These are phyloP conservation scores for Fraxinus paxiana DNA, from an alignment of 305 asterid genomes.

Conservation along the genomic window DNA sequence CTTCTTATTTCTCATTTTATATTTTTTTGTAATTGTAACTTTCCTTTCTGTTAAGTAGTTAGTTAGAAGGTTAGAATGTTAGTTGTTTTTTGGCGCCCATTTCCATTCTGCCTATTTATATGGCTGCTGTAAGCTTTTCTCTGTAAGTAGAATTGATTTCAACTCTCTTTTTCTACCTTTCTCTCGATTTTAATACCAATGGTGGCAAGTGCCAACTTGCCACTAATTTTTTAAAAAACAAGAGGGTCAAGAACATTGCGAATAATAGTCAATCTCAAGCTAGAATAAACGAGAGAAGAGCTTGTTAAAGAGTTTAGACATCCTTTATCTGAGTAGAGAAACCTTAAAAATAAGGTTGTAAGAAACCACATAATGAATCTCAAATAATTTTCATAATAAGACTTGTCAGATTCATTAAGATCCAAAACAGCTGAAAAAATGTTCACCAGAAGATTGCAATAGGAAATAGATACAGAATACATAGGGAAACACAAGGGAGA, in stretches of 20 bases:
- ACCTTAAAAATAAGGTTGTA: not conserved
- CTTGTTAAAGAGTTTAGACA: not conserved
- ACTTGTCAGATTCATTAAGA: not conserved
- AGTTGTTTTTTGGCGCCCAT: too few relatives aligned
- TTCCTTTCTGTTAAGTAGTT: too few relatives aligned
- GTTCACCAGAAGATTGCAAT: not conserved
- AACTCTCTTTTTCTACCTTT: too few relatives aligned
- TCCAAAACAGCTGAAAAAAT: not conserved
- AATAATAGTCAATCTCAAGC: not conserved
- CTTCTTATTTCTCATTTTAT: too few relatives aligned
- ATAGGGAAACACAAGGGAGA: not conserved
- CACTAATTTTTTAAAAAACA: not conserved
- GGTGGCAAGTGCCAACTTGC: not conserved
- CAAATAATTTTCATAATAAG: not conserved
- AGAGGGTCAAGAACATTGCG: not conserved
- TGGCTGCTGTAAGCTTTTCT: too few relatives aligned
- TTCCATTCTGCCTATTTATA: too few relatives aligned
- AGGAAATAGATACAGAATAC: not conserved
- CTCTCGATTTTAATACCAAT: too few relatives aligned
- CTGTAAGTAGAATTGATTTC: too few relatives aligned
- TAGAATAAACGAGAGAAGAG: not conserved
- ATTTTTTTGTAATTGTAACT: too few relatives aligned
- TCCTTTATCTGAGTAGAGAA: not conserved
- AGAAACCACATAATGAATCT: not conserved
- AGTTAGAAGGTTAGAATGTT: too few relatives aligned